Evolutionary conservation across 1,284 basidiomycete species (phyloP).

Genomic region (Papiliotrema terrestris): DNA sequence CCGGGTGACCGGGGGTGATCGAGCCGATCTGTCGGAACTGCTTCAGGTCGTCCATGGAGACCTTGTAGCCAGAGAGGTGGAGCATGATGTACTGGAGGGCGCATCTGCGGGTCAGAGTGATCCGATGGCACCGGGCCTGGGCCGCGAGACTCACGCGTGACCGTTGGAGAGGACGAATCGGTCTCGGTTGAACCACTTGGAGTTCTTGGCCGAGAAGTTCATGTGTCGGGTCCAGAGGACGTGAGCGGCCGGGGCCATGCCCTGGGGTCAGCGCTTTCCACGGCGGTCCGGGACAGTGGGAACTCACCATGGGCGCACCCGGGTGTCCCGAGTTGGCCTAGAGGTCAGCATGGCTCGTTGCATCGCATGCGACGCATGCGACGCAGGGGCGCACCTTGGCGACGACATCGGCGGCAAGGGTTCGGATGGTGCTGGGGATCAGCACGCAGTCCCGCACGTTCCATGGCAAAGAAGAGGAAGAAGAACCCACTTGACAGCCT

Average conservation of each 20-base stretch:
- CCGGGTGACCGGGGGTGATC: slow-evolving; percentile 87
- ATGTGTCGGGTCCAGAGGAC: slow-evolving; percentile 78
- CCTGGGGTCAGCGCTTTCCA: slow-evolving; percentile 15
- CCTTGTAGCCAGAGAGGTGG: slow-evolving; percentile 50
- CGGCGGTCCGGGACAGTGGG: background rate
- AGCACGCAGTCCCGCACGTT: background rate
- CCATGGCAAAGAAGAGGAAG: background rate
- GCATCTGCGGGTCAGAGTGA: slow-evolving; percentile 55
- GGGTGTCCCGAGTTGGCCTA: slow-evolving; percentile 90
- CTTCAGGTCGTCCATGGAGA: slow-evolving; percentile 55
- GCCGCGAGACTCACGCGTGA: slow-evolving; percentile 48
- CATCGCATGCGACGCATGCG: background rate
- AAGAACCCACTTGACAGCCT: slow-evolving; percentile 11
- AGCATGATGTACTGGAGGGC: slow-evolving; percentile 55
- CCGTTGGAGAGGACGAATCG: slow-evolving; percentile 52
- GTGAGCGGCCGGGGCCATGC: slow-evolving; percentile 85
- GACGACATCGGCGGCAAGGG: slow-evolving; percentile 52
- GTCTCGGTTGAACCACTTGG: slow-evolving; percentile 90
- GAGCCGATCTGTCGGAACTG: slow-evolving; percentile 69
- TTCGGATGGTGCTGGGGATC: slow-evolving; percentile 48
- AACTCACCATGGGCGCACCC: slow-evolving; percentile 73
- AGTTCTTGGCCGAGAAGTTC: slow-evolving; percentile 79
- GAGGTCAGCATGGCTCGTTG: background rate
- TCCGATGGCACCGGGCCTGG: background rate
- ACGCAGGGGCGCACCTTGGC: slow-evolving; percentile 49